phyloP scores from a whole-genome alignment of 306 rosid species.

The Cucumis hystrix region DNA sequence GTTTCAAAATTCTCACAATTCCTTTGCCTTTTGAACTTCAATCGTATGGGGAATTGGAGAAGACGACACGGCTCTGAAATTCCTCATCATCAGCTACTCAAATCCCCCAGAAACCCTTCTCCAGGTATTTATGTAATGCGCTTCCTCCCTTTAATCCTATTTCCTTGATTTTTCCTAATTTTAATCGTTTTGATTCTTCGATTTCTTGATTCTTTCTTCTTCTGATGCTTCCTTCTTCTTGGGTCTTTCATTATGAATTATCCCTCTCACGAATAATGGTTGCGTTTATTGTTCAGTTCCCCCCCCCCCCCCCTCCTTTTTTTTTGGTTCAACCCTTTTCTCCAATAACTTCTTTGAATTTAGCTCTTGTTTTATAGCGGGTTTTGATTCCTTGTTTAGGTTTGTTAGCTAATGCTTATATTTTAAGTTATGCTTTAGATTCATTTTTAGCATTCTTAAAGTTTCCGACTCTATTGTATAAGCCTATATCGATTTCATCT shows the following conservation, averaged over 20 bases:
- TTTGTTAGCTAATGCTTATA: neutral
- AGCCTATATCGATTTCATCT: neutral
- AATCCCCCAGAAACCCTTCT: constrained; percentile 34
- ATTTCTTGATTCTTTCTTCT: neutral
- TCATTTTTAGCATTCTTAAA: neutral
- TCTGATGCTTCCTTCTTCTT: neutral
- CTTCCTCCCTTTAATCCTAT: neutral
- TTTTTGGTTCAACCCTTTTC: neutral
- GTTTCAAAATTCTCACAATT: neutral
- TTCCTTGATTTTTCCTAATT: neutral
- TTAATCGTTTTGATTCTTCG: too few species aligned
- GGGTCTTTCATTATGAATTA: neutral
- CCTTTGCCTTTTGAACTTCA: neutral
- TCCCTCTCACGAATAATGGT: neutral
- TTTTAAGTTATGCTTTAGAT: neutral
- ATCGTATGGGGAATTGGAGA: constrained; percentile 50
- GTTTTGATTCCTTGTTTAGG: neutral
- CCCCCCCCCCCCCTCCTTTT: neutral
- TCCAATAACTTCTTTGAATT: neutral
- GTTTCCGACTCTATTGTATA: neutral
- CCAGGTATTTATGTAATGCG: constrained; percentile 20
- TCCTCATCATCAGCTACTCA: constrained; percentile 21
- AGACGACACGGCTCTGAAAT: constrained; percentile 29
- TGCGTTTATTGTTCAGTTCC: neutral
- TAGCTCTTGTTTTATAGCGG: neutral